A percentile compares a stretch with the other conserved stretches of the same genome.
Conservation (phyloP, 1,284 basidiomycete species). For the Cutaneotrichosporon sp. region DNA sequence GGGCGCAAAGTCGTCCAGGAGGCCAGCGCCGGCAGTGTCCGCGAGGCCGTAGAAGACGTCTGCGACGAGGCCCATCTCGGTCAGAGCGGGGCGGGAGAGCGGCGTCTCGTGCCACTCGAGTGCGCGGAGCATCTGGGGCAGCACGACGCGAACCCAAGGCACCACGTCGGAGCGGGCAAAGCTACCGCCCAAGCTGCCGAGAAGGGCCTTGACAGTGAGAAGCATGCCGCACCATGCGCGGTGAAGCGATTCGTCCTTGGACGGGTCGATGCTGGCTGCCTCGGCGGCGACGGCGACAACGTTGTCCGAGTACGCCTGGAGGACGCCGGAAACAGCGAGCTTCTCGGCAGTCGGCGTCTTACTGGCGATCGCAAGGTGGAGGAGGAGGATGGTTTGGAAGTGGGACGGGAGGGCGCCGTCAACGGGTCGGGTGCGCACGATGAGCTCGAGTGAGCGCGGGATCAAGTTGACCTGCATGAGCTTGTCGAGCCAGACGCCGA, state of each 20-base stretch:
- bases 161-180: conserved; percentile 84
- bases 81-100: conserved; percentile 68
- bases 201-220: conserved; percentile 71
- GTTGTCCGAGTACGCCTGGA: conserved; percentile 80
- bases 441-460: conserved; percentile 70
- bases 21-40: conserved; percentile 42
- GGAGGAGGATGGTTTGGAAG: conserved; percentile 75
- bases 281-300: conserved; percentile 72
- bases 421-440: conserved; percentile 58
- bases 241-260: conserved; percentile 73
- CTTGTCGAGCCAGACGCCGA: conserved; percentile 66
- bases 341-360: conserved; percentile 75
- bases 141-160: conserved; percentile 79
- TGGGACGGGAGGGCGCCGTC: conserved; percentile 53
- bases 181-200: conserved; percentile 57
- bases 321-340: conserved; percentile 76
- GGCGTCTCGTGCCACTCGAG: conserved; percentile 76
- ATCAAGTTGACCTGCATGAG: conserved; percentile 81
- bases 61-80: conserved; percentile 75
- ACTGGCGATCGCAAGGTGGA: conserved; percentile 82
- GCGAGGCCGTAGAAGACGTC: conserved; percentile 70
- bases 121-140: conserved; percentile 71
- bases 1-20: conserved; percentile 66
- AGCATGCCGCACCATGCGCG: conserved; percentile 81
- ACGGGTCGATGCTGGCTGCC: conserved; percentile 69